Evolutionary conservation across 768 basidiomycete species (phyloP), one percentile per base, ranked within the genome.

Genomic region (Rhizopogon sp.): DNA sequence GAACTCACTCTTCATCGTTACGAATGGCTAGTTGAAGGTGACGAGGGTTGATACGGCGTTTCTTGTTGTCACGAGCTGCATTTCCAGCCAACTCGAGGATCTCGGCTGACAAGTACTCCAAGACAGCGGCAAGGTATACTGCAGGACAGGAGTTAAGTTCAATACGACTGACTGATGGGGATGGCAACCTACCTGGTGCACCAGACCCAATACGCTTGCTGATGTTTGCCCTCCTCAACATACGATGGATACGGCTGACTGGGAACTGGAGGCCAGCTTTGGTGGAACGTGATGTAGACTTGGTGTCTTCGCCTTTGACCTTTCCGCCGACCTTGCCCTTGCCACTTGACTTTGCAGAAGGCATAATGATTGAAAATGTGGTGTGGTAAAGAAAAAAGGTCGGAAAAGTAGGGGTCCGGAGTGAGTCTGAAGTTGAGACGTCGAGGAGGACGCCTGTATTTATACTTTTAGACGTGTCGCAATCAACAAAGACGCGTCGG

Each of bases 21-120:
- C 94, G 84, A 73, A 97, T 93, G 59, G 93, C 93, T 59, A 96
- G 84, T 71, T 97, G 93, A 46, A 96, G 76, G 73, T 97, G 94
- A 72, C 94, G 88, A 44, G 93, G 94, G 28, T 95, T 90, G 66
- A 96, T 95, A 83, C 94, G 92, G 60, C 92, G 88, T 77, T 94
- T 91, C 80, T 91, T 92, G 79, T 92, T 92, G 73, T 89, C 90
- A 55, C 90, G 87, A 42, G 90, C 90, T 37, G 90, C 90, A 55
- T 90, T 90, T 39, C 93, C 93, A 57, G 93, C 93, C 43, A 96
- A 77, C 75, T 96, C 93, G 63, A 96, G 83, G 70, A 96, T 94
- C 70, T 96, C 93, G 44, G 93, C 93, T 40, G 92, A 84, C 57
- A 95, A 82, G 73, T 96, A 93, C 68, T 94, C 93, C 56, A 95